Base-by-base conservation (phyloP, 495 filamentous ascomycete species). In the Podospora sp. region DNA sequence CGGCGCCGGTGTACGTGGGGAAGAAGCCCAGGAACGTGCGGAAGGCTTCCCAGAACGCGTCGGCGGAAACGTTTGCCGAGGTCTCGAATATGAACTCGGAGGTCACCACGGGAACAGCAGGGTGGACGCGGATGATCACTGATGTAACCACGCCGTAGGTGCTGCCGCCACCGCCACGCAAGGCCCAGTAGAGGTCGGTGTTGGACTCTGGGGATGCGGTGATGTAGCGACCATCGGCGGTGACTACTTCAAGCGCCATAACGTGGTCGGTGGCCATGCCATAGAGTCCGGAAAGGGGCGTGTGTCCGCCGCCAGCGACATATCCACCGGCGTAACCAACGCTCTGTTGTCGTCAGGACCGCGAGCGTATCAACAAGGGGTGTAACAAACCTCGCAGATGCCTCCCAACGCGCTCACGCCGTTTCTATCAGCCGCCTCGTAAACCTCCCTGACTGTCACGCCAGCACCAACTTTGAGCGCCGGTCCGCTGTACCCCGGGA, bases 381-480 rank as follows among this genome's bases (percentile, higher is more conserved):
- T 26, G 74, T 71, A 21, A 72, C 63, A 69, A 77, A 86, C 1
- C 82, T 83, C 11, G 71, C 72, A 4, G 72, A 62, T 36, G 73
- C 76, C 7, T 77, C 78, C 51, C 73, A 89, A 80, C 14, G 82
- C 79, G 11, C 79, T 82, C 33, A 84, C 76, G n/a, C 81, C 81
- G 25, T 80, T 63, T 29, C 78, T 72, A 33, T 83, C 64, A 16
- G 82, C 85, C 8, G 76, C 74, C 22, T 77, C 65, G 56, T 88
- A 86, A 9, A 87, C 72, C 60, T 87, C 83, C 25, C 71, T 64
- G 0, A 78, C 87, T 63, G 86, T 78, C 7, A 87, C 79, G 52
- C 86, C 88, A n/a, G 87, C 78, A 5, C 86, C 86, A 63, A 88
- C 73, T 68, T 85, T 87, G 60, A 88, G 76, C 18, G 84, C 86